These are phyloP conservation scores for Cyclotella cryptica DNA, from an alignment of 108 stramenopile genomes.

Conservation along the genomic window DNA sequence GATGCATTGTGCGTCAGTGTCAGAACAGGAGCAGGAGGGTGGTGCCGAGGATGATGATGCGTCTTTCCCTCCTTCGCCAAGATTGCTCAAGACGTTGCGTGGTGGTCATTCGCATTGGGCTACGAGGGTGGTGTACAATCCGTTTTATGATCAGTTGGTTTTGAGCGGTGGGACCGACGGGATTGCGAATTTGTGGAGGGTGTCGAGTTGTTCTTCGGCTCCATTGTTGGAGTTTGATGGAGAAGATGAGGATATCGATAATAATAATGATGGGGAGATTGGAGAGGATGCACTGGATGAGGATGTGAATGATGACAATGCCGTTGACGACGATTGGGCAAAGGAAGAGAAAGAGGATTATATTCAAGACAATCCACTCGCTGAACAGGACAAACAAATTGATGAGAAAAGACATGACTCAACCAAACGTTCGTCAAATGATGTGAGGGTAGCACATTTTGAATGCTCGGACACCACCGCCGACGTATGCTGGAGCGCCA, in stretches of 20 bases:
- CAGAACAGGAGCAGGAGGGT: background rate
- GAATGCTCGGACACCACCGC: constrained; percentile 91
- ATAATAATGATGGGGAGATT: constrained; percentile 15
- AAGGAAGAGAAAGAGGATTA: constrained; percentile 16
- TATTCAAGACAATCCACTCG: constrained; percentile 5
- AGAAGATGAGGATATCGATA: constrained; percentile 60
- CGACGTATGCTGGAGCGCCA: constrained; percentile 90
- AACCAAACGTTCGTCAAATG: constrained; percentile 29
- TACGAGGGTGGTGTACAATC: constrained; percentile 89
- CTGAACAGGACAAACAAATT: constrained; percentile 18
- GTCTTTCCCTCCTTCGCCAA: constrained; percentile 15
- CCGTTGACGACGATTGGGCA: background rate
- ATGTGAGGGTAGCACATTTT: constrained; percentile 85
- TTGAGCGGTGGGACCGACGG: constrained; percentile 93
- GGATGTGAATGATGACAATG: constrained; percentile 6
- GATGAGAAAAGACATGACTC: constrained; percentile 23
- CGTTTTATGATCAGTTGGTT: constrained; percentile 98
- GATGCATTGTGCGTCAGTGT: constrained; percentile 20
- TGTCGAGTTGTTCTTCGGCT: constrained; percentile 93
- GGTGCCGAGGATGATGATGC: background rate
- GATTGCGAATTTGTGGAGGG: constrained; percentile 93
- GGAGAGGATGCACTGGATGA: constrained; percentile 20
- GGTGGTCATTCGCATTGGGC: constrained; percentile 94
- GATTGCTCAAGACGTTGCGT: constrained; percentile 61
- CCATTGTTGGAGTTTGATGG: constrained; percentile 83